Conservation (phyloP, 441 rosid species). For the Mallotus japonicus region DNA sequence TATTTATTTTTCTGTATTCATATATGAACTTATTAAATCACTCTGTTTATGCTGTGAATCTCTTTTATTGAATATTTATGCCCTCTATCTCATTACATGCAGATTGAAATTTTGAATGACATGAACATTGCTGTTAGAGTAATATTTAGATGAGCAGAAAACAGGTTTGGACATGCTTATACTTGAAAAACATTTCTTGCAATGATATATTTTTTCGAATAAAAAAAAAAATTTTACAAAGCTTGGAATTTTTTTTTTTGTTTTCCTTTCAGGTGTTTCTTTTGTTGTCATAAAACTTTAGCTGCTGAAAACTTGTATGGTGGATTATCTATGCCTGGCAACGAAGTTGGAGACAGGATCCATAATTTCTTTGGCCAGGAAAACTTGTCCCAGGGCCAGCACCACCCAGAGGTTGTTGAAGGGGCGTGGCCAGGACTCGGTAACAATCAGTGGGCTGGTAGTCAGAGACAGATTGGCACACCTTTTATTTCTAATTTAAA, state of each 20-base stretch:
- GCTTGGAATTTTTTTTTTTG: conserved; percentile 15
- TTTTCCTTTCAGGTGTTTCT: conserved; percentile 23
- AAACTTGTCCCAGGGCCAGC: conserved; percentile 64
- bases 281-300: conserved; percentile 28
- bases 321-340: conserved; percentile 86
- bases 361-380: conserved; percentile 84
- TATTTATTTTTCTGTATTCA: background rate
- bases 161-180: conserved; percentile 34
- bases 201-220: conserved; percentile 7
- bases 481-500: conserved; percentile 50
- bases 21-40: background rate
- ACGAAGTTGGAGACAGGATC: conserved; percentile 88
- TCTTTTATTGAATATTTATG: background rate
- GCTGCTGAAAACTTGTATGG: conserved; percentile 31
- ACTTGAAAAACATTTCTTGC: conserved; percentile 11
- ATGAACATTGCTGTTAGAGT: conserved; percentile 24
- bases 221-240: conserved; percentile 9
- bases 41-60: background rate
- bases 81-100: conserved; percentile 1
- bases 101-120: conserved; percentile 24
- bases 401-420: conserved; percentile 55
- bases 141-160: conserved; percentile 31
- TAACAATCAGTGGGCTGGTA: conserved; percentile 55
- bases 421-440: conserved; percentile 58
- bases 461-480: conserved; percentile 58